phyloP scores from a whole-genome alignment of 75 land plant genomes.

The Pinus taeda region DNA sequence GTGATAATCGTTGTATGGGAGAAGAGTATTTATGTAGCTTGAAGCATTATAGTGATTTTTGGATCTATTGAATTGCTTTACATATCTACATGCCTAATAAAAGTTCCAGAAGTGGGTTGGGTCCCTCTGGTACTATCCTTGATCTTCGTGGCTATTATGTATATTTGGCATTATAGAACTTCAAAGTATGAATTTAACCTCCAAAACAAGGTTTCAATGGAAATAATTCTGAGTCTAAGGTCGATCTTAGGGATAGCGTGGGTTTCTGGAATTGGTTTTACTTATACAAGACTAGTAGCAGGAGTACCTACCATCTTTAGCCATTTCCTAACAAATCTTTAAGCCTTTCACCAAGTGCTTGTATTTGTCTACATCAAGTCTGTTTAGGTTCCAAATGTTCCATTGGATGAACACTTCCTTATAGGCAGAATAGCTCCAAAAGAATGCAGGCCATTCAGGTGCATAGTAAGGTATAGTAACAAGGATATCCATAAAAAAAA shows the following conservation, averaged over 20 bases:
- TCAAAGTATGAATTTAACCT: constrained; percentile 44
- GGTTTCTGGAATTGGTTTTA: constrained; percentile 60
- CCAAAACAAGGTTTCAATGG: constrained; percentile 60
- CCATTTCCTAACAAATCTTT: constrained; percentile 61
- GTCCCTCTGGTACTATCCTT: constrained; percentile 33
- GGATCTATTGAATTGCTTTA: constrained; percentile 55
- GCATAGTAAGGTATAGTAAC: constrained; percentile 69
- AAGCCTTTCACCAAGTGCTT: constrained; percentile 58
- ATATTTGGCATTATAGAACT: constrained; percentile 57
- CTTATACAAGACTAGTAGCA: constrained; percentile 60
- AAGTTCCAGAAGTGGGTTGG: constrained; percentile 63
- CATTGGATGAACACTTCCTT: constrained; percentile 42
- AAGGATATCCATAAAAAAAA: constrained; percentile 47
- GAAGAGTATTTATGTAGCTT: constrained; percentile 19
- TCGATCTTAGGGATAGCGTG: constrained; percentile 56
- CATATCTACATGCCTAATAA: constrained; percentile 36
- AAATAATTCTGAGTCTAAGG: constrained; percentile 49
- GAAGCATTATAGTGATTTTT: constrained; percentile 36
- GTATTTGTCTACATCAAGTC: constrained; percentile 54
- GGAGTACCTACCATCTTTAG: constrained; percentile 56
- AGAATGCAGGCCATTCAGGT: constrained; percentile 53
- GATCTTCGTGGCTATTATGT: constrained; percentile 47
- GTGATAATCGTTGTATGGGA: constrained; percentile 53
- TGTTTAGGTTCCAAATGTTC: constrained; percentile 50
- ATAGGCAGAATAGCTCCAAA: constrained; percentile 66